phyloP scores from a whole-genome alignment of 2,329 filamentous ascomycete genomes.

The Xylaria sp. region DNA sequence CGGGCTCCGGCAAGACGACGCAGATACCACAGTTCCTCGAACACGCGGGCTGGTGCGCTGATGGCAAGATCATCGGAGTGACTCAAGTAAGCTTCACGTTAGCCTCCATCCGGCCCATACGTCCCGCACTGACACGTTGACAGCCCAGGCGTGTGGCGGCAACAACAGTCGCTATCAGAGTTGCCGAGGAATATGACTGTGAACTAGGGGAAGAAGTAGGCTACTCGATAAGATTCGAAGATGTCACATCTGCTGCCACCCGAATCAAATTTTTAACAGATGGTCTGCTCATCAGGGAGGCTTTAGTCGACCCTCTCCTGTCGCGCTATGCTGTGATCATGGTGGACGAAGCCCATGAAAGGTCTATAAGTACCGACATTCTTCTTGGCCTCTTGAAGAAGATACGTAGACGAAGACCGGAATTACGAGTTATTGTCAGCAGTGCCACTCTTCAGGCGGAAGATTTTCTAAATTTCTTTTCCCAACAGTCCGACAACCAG shows the following conservation, averaged over 20 bases:
- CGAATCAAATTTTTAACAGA: conserved; percentile 96
- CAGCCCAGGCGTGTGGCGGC: conserved; percentile 89
- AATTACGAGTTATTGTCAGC: conserved; percentile 86
- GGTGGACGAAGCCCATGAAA: conserved; percentile 96
- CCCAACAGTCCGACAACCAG: conserved; percentile 42
- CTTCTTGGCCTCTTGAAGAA: conserved; percentile 90
- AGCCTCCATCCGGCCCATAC: background rate
- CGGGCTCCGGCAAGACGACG: conserved; percentile 93
- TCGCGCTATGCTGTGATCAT: conserved; percentile 94
- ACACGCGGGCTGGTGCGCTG: conserved; percentile 82
- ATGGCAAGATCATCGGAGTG: conserved; percentile 81
- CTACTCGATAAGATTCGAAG: conserved; percentile 91
- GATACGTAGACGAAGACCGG: conserved; percentile 76
- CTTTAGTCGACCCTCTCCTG: conserved; percentile 86
- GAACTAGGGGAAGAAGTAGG: conserved; percentile 88
- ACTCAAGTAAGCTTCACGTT: conserved; percentile 74
- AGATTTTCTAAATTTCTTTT: conserved; percentile 81
- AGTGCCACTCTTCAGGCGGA: conserved; percentile 93
- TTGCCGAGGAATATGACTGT: conserved; percentile 86
- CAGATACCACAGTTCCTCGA: conserved; percentile 93
- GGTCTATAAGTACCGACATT: conserved; percentile 90
- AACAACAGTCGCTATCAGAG: conserved; percentile 83
- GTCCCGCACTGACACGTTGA: conserved; percentile 14
- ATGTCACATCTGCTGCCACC: conserved; percentile 82
- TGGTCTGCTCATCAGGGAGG: conserved; percentile 86